These are phyloP conservation scores for Lenzites betulinus DNA, from an alignment of 768 basidiomycete genomes.

Conservation along the genomic window DNA sequence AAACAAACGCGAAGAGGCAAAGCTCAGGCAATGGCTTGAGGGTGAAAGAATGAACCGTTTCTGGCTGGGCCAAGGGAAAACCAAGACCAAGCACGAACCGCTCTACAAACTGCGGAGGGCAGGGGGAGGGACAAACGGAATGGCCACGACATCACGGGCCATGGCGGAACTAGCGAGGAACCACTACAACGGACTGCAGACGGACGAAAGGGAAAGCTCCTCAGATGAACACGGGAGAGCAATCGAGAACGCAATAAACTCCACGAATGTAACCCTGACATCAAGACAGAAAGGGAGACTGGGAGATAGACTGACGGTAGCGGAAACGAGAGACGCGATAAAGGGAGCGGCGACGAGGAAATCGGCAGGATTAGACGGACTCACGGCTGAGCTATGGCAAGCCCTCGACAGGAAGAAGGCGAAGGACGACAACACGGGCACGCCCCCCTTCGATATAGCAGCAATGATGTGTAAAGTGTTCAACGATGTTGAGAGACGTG, in stretches of 20 bases:
- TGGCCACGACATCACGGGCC: too few species aligned
- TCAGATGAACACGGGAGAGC: too few species aligned
- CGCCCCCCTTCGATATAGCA: neutral
- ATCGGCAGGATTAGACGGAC: neutral
- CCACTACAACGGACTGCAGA: too few species aligned
- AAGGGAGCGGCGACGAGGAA: neutral
- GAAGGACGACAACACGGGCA: neutral
- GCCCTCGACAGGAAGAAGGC: neutral
- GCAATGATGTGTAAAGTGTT: neutral
- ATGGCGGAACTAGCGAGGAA: too few species aligned
- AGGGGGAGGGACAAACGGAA: neutral
- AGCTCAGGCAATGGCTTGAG: neutral
- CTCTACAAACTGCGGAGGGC: neutral
- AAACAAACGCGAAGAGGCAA: neutral
- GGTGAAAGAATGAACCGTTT: neutral
- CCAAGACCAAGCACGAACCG: neutral
- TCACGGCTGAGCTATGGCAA: neutral
- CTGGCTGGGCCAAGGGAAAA: neutral
- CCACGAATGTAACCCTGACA: too few species aligned
- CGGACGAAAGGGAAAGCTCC: too few species aligned
- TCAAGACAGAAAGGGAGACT: neutral
- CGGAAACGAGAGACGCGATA: neutral
- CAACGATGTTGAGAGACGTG: slow-evolving; percentile 4
- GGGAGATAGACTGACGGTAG: neutral
- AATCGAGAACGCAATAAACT: too few species aligned